phyloP scores from a whole-genome alignment of 2,329 filamentous ascomycete genomes.

The Pseudocercospora macadamiae region DNA sequence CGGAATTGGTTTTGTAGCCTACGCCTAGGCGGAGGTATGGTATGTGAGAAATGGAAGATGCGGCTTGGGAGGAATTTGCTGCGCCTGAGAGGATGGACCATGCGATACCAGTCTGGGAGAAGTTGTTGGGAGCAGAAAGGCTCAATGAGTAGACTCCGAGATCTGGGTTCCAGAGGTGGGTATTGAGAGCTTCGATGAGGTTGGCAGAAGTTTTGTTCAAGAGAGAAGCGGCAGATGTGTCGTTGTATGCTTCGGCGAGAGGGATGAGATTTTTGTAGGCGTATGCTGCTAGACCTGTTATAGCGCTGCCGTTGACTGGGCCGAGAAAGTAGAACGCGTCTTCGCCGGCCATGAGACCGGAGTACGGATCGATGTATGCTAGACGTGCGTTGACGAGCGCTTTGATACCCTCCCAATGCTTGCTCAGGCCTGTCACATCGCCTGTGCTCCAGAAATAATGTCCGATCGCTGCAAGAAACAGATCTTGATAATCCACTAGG shows the following conservation, averaged over 20 bases:
- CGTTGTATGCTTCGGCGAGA: constrained; percentile 39
- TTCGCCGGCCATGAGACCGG: constrained; percentile 31
- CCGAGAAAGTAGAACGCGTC: constrained; percentile 33
- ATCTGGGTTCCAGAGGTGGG: constrained; percentile 38
- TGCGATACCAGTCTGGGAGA: constrained; percentile 38
- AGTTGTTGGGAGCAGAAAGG: constrained; percentile 33
- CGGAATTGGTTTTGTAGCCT: constrained; percentile 42
- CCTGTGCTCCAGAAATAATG: constrained; percentile 35
- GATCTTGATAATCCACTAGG: constrained; percentile 39
- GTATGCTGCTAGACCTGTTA: constrained; percentile 32
- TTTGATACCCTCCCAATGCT: constrained; percentile 35
- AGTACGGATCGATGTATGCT: constrained; percentile 33
- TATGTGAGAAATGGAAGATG: constrained; percentile 37
- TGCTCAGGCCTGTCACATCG: constrained; percentile 23
- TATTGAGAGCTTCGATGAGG: constrained; percentile 36
- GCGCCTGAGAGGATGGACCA: constrained; percentile 42
- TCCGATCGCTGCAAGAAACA: constrained; percentile 35
- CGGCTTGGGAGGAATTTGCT: constrained; percentile 39
- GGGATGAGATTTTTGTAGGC: constrained; percentile 34
- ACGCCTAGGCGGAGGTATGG: constrained; percentile 37
- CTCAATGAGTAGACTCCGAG: constrained; percentile 40
- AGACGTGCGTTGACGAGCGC: constrained; percentile 25
- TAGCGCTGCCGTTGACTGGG: constrained; percentile 36
- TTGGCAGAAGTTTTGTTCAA: constrained; percentile 30
- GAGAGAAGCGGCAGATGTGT: constrained; percentile 28